Conservation (phyloP, 2,329 filamentous ascomycete species). For the Arthrobotrys conoides region DNA sequence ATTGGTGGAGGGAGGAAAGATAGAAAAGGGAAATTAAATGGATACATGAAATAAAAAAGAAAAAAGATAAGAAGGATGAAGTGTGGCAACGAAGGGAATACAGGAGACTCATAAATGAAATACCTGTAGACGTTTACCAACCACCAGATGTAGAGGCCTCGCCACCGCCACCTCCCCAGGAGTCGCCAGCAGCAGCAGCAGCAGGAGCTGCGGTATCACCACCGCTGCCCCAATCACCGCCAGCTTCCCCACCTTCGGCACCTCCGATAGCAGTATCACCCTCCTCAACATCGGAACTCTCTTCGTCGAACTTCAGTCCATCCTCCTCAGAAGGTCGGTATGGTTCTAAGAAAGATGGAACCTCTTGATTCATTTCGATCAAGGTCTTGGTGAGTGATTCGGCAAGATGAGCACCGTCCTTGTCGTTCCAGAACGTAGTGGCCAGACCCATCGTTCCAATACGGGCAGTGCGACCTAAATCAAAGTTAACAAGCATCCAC, state of each 20-base stretch:
- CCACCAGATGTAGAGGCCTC: conserved; percentile 3
- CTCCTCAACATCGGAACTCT: conserved; percentile 69
- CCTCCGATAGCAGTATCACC: conserved; percentile 62
- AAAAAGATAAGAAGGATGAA: background rate
- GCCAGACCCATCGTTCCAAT: conserved; percentile 90
- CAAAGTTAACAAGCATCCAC: conserved; percentile 8
- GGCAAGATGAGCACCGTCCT: conserved; percentile 71
- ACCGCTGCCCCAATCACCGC: conserved; percentile 3
- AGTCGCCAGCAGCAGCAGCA: background rate
- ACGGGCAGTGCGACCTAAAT: conserved; percentile 85
- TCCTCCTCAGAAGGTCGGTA: conserved; percentile 69
- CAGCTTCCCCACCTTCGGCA: conserved; percentile 46
- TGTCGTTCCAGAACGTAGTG: conserved; percentile 88
- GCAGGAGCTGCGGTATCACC: background rate
- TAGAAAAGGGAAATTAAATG: background rate
- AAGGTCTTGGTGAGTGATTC: conserved; percentile 83
- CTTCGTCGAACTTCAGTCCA: conserved; percentile 70
- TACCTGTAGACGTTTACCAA: conserved; percentile 30
- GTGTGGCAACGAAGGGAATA: background rate
- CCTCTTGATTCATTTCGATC: conserved; percentile 80
- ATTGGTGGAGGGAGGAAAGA: conserved; percentile 5
- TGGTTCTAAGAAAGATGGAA: conserved; percentile 84
- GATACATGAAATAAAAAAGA: conserved; percentile 13
- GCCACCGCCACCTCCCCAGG: conserved; percentile 22
- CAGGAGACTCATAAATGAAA: background rate